These are phyloP conservation scores for Begonia loranthoides DNA, from an alignment of 306 rosid genomes.

Conservation along the genomic window DNA sequence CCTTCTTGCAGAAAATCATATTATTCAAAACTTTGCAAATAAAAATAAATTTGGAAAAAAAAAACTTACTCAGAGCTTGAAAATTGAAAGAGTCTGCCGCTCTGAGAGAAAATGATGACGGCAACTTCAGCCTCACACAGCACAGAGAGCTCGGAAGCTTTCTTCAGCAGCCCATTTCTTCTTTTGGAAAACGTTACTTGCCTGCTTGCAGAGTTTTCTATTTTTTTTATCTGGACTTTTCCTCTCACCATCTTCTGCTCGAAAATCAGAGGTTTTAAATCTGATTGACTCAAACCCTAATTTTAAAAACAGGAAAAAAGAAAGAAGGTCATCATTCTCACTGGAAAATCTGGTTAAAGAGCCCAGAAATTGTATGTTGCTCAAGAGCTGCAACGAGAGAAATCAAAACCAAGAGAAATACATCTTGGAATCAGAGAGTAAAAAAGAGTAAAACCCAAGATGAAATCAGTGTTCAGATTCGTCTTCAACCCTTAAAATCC, in stretches of 20 bases:
- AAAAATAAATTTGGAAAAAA: background rate
- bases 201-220: constrained; percentile 10
- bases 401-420: background rate
- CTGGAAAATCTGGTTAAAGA: background rate
- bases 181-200: constrained; percentile 17
- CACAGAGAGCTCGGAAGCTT: constrained; percentile 9
- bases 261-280: background rate
- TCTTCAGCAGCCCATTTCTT: constrained; percentile 9
- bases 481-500: no score
- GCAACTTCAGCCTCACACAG: constrained; percentile 11
- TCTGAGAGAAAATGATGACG: constrained; percentile 12
- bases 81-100: constrained; percentile 8
- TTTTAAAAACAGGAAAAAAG: background rate
- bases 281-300: background rate
- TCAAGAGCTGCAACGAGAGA: background rate
- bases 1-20: no score
- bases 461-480: background rate
- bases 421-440: background rate
- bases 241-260: constrained; percentile 10
- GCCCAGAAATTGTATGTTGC: background rate
- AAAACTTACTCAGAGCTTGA: constrained; percentile 13
- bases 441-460: background rate
- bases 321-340: background rate
- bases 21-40: no score
- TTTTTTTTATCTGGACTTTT: constrained; percentile 6